Evolutionary conservation across 495 filamentous ascomycete genomes (phyloP).

Genomic region (Penicillium waksmanii): DNA sequence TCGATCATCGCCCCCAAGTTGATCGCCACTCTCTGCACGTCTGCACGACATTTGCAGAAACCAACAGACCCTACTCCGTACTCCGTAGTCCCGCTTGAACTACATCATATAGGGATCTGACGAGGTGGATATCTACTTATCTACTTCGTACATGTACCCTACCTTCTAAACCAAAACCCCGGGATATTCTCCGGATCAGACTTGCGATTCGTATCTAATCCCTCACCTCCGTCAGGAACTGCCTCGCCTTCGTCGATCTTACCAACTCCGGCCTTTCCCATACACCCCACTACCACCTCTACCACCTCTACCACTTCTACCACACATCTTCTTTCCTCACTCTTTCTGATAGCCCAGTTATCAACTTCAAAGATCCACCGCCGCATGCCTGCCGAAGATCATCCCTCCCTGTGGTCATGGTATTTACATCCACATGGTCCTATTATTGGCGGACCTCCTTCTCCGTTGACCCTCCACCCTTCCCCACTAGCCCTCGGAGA

Average conservation of each 20-base stretch:
- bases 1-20: constrained; percentile 26
- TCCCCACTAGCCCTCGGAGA: constrained; percentile 13
- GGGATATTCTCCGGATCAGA: constrained; percentile 22
- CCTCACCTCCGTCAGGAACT: background rate
- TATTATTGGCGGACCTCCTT: constrained; percentile 30
- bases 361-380: background rate
- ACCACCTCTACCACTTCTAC: too few species aligned
- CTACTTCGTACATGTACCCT: background rate
- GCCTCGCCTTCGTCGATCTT: constrained; percentile 18
- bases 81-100: background rate
- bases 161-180: background rate
- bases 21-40: constrained; percentile 25
- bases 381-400: constrained; percentile 26
- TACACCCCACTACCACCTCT: background rate
- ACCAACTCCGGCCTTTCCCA: constrained; percentile 18
- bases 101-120: background rate
- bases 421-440: constrained; percentile 21
- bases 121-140: background rate
- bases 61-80: constrained; percentile 2
- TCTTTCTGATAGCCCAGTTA: constrained; percentile 5
- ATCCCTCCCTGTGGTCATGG: constrained; percentile 10
- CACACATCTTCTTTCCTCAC: too few species aligned
- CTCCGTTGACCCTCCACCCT: background rate
- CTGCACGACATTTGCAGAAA: constrained; percentile 32
- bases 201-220: constrained; percentile 9